These are phyloP conservation scores for Monosporascus sp. DNA, from an alignment of 2,329 filamentous ascomycete species.

Conservation along the genomic window DNA sequence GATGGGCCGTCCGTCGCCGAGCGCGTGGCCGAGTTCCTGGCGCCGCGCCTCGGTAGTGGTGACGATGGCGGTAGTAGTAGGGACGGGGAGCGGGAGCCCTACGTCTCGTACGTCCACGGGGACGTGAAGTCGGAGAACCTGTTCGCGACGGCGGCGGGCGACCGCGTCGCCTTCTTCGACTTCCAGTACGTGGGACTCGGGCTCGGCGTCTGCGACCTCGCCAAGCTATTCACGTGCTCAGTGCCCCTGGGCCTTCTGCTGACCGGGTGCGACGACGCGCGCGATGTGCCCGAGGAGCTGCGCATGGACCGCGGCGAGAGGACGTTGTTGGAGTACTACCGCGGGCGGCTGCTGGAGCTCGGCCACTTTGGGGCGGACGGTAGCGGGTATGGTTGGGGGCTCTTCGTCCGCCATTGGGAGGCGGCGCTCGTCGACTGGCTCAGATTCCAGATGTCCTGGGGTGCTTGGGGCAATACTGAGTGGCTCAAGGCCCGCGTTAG, in stretches of 20 bases:
- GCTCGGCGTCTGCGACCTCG: constrained; percentile 60
- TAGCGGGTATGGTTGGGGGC: constrained; percentile 47
- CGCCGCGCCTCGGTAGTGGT: constrained; percentile 33
- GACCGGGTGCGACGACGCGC: constrained; percentile 16
- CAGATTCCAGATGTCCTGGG: constrained; percentile 56
- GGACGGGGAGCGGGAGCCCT: constrained; percentile 8
- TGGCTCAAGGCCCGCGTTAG: constrained; percentile 53
- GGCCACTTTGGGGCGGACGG: constrained; percentile 9
- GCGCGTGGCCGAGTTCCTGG: constrained; percentile 46
- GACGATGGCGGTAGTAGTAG: background rate
- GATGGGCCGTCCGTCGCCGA: constrained; percentile 40
- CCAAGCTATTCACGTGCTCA: constrained; percentile 64
- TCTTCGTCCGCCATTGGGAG: constrained; percentile 59
- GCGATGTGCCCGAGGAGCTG: constrained; percentile 32
- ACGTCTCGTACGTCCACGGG: constrained; percentile 59
- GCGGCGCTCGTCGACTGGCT: constrained; percentile 65
- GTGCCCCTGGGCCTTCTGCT: constrained; percentile 54
- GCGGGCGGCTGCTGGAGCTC: constrained; percentile 27
- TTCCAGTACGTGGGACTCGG: constrained; percentile 66
- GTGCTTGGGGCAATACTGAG: constrained; percentile 55
- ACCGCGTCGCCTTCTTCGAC: constrained; percentile 59
- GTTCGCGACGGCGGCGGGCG: constrained; percentile 47
- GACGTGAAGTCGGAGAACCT: constrained; percentile 68
- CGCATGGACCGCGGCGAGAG: constrained; percentile 47
- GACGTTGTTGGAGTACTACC: constrained; percentile 47